Conservation (phyloP, 495 filamentous ascomycete genomes). For the Neurospora sp. region DNA sequence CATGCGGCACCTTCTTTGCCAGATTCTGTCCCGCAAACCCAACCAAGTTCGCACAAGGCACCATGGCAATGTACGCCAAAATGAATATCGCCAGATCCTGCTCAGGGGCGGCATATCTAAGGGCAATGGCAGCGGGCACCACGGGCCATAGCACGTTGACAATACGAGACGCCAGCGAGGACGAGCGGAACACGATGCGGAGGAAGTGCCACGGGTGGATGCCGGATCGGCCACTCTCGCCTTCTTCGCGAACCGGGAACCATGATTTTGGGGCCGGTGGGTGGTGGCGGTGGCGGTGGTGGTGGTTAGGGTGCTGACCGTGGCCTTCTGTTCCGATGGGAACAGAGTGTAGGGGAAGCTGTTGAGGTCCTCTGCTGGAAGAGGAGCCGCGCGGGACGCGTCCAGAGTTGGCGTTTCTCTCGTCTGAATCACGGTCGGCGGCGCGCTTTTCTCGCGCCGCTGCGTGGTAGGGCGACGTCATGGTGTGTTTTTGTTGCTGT, state of each 20-base stretch:
- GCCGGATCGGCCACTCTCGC: conserved; percentile 36
- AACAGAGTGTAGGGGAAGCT: neutral
- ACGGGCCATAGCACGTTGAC: conserved; percentile 47
- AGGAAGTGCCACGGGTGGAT: conserved; percentile 34
- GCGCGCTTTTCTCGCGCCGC: neutral
- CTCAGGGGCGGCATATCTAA: conserved; percentile 31
- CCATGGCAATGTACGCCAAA: conserved; percentile 52
- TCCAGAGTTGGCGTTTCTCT: neutral
- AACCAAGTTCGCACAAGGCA: conserved; percentile 78
- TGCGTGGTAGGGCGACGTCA: neutral
- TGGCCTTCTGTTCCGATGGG: neutral
- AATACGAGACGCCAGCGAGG: conserved; percentile 26
- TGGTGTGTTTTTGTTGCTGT: neutral
- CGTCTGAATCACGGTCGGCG: neutral
- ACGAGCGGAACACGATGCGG: conserved; percentile 31
- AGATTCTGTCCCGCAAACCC: conserved; percentile 79
- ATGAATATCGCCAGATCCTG: conserved; percentile 37
- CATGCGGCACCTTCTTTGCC: conserved; percentile 67
- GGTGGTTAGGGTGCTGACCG: neutral
- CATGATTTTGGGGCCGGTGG: neutral
- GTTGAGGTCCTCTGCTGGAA: neutral
- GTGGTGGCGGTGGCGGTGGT: neutral
- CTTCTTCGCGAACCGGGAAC: conserved; percentile 14
- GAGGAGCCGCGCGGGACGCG: neutral
- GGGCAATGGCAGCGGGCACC: conserved; percentile 40